phyloP scores from a whole-genome alignment of 306 rosid species.

The Gillenia trifoliata region DNA sequence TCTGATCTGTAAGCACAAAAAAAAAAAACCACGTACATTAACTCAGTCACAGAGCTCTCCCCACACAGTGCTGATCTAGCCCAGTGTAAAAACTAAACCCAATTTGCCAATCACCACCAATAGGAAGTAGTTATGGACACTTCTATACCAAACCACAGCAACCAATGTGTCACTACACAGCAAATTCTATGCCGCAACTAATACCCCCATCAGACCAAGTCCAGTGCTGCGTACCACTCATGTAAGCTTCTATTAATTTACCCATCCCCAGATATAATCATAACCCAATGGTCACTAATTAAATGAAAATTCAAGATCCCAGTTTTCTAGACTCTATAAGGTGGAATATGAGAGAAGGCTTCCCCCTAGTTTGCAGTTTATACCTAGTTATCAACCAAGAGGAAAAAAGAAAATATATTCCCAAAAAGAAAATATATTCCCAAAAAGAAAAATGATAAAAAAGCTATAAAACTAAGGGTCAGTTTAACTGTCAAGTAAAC shows the following conservation, averaged over 20 bases:
- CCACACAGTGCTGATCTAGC: not conserved
- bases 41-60: not conserved
- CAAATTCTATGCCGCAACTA: not conserved
- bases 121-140: not conserved
- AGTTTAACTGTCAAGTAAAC: no score
- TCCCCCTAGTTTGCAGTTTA: not conserved
- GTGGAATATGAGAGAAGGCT: not conserved
- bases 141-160: not conserved
- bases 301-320: not conserved
- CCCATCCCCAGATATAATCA: not conserved
- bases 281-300: not conserved
- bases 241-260: not conserved
- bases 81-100: not conserved
- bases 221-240: not conserved
- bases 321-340: not conserved
- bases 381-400: not conserved
- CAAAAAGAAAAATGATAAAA: not conserved
- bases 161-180: not conserved
- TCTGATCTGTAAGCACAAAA: not conserved
- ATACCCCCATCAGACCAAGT: not conserved
- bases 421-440: not conserved
- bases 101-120: not conserved
- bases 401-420: not conserved
- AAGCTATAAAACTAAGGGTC: not conserved
- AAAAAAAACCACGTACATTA: not conserved